Evolutionary conservation across 805 yeast species (phyloP), one percentile per base, ranked within the genome.

Genomic region (Cyberlindnera amylophila): DNA sequence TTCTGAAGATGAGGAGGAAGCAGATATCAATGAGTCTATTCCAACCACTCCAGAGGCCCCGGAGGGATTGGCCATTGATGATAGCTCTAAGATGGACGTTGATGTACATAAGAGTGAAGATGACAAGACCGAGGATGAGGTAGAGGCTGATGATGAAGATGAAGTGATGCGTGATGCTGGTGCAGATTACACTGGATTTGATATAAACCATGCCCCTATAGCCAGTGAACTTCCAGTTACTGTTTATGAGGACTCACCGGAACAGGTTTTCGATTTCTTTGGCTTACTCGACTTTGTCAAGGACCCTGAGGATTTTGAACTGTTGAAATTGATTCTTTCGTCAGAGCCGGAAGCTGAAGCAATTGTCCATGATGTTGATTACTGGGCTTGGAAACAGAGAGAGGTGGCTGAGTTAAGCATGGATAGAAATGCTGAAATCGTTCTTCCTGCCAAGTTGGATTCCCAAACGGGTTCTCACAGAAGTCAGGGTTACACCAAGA

Each of bases 401-500:
- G 68, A 70, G 33, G 39, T 51, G 11, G 48, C 49, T 32, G 18
- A 36, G 8, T 13, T 26, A 30, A 42, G 42, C 21, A 14, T 34
- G 4, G 32, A 19, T 17, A 42, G 55, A 4, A 47, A 55, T 19
- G 32, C 36, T 4, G 41, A 42, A 1, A 59, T 34, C 15, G 28
- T 21, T 13, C 42, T 59, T 23, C 49, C 61, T 1, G 14, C 36
- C 1, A 38, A 39, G 1, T 52, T 74, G 33, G 70, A 66, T 33
- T 76, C 74, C 39, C 42, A 49, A 0, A 65, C 82, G 0, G 86
- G 89, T 1, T 71, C 86, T 2, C 83, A 83, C 54, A 75, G 77
- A 54, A 79, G 89, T 29, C 79, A 82, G 43, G 95, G 96, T 0
- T 86, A 81, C 58, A 62, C 65, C 35, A 85, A 84, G 59, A 79